These are phyloP conservation scores for Elongisporangium prolatum DNA, from an alignment of 352 stramenopile species.

Conservation along the genomic window DNA sequence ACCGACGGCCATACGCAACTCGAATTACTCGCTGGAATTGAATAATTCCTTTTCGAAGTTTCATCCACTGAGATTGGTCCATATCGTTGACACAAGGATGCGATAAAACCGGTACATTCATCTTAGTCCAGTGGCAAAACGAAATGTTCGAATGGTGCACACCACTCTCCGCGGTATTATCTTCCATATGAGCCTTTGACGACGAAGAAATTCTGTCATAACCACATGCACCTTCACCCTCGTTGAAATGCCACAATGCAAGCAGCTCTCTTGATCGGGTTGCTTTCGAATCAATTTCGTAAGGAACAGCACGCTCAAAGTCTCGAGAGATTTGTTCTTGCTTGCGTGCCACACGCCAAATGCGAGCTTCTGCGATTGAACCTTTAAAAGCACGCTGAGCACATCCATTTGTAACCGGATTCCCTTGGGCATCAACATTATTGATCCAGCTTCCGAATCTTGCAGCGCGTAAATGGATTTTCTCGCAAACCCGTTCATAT, in stretches of 20 bases:
- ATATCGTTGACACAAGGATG: constrained; percentile 33
- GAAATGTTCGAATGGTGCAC: constrained; percentile 42
- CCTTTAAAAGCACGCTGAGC: constrained; percentile 69
- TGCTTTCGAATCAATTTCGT: constrained; percentile 18
- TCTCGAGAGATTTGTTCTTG: constrained; percentile 42
- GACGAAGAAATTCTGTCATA: constrained; percentile 29
- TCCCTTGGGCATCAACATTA: constrained; percentile 32
- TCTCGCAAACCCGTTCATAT: constrained; percentile 39
- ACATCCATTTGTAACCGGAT: constrained; percentile 18
- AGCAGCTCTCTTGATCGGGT: constrained; percentile 23
- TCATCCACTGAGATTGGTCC: constrained; percentile 3
- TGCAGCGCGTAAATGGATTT: constrained; percentile 43
- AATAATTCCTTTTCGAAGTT: constrained; percentile 16
- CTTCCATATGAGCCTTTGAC: neutral
- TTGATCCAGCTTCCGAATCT: constrained; percentile 74
- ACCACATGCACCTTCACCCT: constrained; percentile 66
- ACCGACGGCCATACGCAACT: constrained; percentile 13
- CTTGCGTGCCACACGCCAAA: constrained; percentile 54
- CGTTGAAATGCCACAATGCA: constrained; percentile 68
- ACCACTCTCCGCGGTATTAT: constrained; percentile 16
- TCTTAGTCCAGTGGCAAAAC: constrained; percentile 61
- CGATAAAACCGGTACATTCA: constrained; percentile 55
- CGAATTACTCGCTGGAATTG: constrained; percentile 39
- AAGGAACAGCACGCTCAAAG: constrained; percentile 60
- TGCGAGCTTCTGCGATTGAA: constrained; percentile 63